Conservation (phyloP, 1,284 basidiomycete genomes). For the Sanguinoderma infundibulare region DNA sequence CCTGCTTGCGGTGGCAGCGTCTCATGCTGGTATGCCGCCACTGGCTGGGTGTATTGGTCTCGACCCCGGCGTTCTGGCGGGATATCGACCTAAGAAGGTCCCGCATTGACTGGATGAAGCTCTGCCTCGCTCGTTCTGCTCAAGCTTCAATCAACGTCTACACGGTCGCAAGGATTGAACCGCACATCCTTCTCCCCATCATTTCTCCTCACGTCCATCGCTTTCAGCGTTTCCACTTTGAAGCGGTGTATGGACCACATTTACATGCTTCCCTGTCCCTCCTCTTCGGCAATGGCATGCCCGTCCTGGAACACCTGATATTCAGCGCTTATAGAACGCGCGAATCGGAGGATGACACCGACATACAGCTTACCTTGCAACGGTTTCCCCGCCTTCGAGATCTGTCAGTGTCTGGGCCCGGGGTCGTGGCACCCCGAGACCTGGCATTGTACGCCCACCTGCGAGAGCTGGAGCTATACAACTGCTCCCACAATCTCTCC, state of each 20-base stretch:
- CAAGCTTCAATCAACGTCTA: too few relatives aligned
- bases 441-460: neutral
- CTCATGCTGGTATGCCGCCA: conserved; percentile 9
- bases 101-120: neutral
- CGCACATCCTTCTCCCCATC: too few relatives aligned
- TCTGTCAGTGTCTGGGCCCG: neutral
- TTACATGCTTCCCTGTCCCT: too few relatives aligned
- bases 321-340: neutral
- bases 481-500: neutral
- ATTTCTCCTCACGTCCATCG: neutral
- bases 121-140: neutral
- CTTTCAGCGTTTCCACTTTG: neutral
- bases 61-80: conserved; percentile 1
- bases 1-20: too few relatives aligned
- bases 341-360: neutral
- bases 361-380: neutral
- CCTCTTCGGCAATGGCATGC: neutral
- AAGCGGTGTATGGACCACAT: neutral
- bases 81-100: neutral
- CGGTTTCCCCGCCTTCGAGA: neutral
- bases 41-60: neutral
- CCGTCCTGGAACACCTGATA: neutral
- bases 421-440: neutral
- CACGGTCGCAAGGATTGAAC: too few relatives aligned
- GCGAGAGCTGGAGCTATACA: neutral